Percentiles rank a stretch among this genome's conserved stretches.
These are phyloP conservation scores for Sistotremastrum suecicum DNA, from an alignment of 768 basidiomycete genomes.

Conservation along the genomic window DNA sequence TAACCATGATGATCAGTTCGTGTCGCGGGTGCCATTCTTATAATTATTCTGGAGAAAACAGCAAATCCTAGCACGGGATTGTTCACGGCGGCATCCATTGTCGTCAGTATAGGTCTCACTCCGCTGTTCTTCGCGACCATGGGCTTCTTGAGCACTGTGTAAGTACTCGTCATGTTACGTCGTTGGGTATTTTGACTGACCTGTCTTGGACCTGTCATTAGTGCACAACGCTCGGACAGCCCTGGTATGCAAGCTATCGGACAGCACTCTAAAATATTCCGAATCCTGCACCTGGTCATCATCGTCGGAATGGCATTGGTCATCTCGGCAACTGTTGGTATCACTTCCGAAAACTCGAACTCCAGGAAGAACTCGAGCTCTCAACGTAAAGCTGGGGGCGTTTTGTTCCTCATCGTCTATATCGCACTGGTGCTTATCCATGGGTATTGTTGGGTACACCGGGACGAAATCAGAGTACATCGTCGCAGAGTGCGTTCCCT, in stretches of 20 bases:
- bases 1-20: no score
- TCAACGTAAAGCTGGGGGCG: conserved; percentile 20
- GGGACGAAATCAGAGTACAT: conserved; percentile 31
- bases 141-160: conserved; percentile 23
- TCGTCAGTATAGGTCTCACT: conserved; percentile 25
- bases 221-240: no score
- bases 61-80: conserved; percentile 23
- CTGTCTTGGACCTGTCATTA: no score
- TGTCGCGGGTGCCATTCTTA: no score
- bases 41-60: no score
- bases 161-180: conserved; percentile 5
- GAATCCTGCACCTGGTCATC: conserved; percentile 18
- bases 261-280: conserved; percentile 4
- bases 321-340: conserved; percentile 17
- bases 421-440: conserved; percentile 18
- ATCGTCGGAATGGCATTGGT: conserved; percentile 16
- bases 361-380: conserved; percentile 11
- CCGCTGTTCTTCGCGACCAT: conserved; percentile 24
- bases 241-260: no score
- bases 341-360: conserved; percentile 5
- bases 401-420: conserved; percentile 22
- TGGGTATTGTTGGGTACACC: conserved; percentile 17
- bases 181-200: no score
- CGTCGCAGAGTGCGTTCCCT: conserved; percentile 26
- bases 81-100: conserved; percentile 36